These are phyloP conservation scores for Pycnococcus provasolii DNA, from an alignment of 139 green algal genomes.

Conservation along the genomic window DNA sequence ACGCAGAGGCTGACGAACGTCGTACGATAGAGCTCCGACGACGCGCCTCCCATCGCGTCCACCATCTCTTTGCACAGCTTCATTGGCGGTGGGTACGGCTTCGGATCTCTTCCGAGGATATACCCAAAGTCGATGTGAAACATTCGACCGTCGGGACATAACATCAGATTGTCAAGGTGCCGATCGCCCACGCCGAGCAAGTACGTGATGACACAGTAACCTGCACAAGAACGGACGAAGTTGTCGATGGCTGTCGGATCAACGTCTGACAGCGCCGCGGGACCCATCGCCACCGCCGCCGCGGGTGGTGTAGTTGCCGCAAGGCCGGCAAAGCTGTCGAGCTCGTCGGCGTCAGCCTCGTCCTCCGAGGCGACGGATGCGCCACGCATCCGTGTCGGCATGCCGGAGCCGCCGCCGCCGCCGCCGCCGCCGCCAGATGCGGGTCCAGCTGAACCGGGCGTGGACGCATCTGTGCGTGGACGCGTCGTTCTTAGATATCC, in stretches of 20 bases:
- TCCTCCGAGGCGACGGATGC: background rate
- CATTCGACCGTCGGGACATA: slow-evolving; percentile 66
- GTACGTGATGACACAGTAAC: slow-evolving; percentile 95
- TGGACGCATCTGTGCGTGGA: no score
- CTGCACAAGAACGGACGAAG: slow-evolving; percentile 85
- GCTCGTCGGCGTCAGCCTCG: background rate
- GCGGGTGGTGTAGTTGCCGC: slow-evolving; percentile 87
- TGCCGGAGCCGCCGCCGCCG: background rate
- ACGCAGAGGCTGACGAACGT: slow-evolving; percentile 52
- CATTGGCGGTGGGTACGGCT: slow-evolving; percentile 90
- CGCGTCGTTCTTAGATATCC: no score
- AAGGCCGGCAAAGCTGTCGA: background rate
- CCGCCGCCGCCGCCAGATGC: slow-evolving; percentile 1
- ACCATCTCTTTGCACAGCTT: slow-evolving; percentile 64
- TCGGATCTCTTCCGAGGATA: slow-evolving; percentile 90
- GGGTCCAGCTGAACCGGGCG: no score
- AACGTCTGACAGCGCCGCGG: slow-evolving; percentile 65
- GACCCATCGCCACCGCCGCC: slow-evolving; percentile 46
- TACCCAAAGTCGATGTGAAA: slow-evolving; percentile 79
- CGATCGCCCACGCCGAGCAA: slow-evolving; percentile 87
- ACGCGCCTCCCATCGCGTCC: slow-evolving; percentile 81
- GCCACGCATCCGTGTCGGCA: background rate
- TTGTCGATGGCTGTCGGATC: slow-evolving; percentile 40
- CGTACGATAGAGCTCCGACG: slow-evolving; percentile 55
- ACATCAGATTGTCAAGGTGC: slow-evolving; percentile 93